Evolutionary conservation across 2,329 filamentous ascomycete genomes (phyloP).

Genomic region (Rhexocercosporidium sp.): DNA sequence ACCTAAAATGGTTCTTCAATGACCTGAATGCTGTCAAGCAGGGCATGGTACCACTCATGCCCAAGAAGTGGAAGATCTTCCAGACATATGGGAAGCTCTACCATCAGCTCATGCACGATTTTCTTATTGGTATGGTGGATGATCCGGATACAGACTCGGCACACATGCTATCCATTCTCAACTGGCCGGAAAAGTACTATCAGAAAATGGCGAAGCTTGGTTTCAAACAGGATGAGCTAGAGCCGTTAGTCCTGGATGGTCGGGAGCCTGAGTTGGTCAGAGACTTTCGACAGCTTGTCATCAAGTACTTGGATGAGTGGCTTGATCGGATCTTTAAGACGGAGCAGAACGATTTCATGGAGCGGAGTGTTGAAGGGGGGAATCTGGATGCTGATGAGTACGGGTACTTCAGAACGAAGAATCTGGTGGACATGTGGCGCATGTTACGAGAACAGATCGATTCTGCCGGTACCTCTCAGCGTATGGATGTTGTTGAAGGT

Average conservation of each 20-base stretch:
- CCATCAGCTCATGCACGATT: conserved; percentile 94
- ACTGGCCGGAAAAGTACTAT: conserved; percentile 97
- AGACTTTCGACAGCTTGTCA: conserved; percentile 94
- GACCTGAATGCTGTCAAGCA: conserved; percentile 93
- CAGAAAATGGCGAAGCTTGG: conserved; percentile 93
- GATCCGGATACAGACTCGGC: conserved; percentile 83
- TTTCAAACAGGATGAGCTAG: conserved; percentile 75
- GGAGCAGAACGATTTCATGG: conserved; percentile 80
- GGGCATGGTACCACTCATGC: conserved; percentile 90
- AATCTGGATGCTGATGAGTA: conserved; percentile 88
- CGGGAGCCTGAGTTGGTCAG: conserved; percentile 88
- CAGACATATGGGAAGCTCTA: conserved; percentile 90
- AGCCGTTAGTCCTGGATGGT: conserved; percentile 87
- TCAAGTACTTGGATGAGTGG: conserved; percentile 95
- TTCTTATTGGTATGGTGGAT: conserved; percentile 81
- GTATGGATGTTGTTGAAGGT: conserved; percentile 89
- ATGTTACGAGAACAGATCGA: conserved; percentile 94
- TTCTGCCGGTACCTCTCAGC: conserved; percentile 82
- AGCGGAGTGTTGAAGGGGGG: conserved; percentile 73
- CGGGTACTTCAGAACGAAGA: conserved; percentile 90
- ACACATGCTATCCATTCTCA: conserved; percentile 88
- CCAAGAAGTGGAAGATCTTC: conserved; percentile 95
- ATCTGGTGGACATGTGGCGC: conserved; percentile 92
- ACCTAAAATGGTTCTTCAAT: conserved; percentile 96
- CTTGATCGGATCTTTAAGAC: conserved; percentile 89